Base-by-base conservation (phyloP, 1,139 yeast genomes). In the Hanseniaspora gamundiae region DNA sequence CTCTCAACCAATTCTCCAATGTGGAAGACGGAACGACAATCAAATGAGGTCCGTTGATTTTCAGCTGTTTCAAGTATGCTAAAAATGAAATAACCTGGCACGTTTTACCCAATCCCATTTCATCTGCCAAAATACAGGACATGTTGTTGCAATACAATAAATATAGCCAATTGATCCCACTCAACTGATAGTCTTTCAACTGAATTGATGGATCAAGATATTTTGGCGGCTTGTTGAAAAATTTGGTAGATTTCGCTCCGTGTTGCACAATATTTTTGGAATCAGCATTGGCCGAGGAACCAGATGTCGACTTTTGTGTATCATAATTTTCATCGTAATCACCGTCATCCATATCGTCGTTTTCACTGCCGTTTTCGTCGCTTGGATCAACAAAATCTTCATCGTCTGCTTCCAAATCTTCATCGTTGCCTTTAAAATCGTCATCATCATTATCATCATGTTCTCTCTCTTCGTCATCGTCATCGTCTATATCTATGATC, bases 11-110 rank as follows among this genome's bases (percentile, higher is more conserved):
- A 62, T 91, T 91, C 59, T 93, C 99, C 51, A 91, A 69, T 0
- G 98, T 91, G 0, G 98, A 91, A 0, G 97, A 80, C 1, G 99
- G 99, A 19, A 93, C 97, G 40, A 91, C 91, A 30, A 91, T 78
- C 46, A 80, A 62, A 65, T 83, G 94, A 1, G 94, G 94, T 0
- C 91, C 88, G 6, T 65, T 61, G 38, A 64, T 59, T 6, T 74
- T 74, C 38, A 64, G 68, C 52, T 84, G 81, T 57, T 85, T 83
- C 54, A 91, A 69, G 57, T 83, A 80, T 1, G 97, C 87, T 59
- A 91, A 66, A 57, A 91, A 88, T n/a, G 96, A 74, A 63, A 91
- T 87, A 26, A 91, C 95, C 64, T 91, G 97, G 61, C 95, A 83
- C 0, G 97, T 91, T 60, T 91, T 91, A 47, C 98, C 98, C 43